Conservation (phyloP, 257 asterid genomes). For the Solanum lignicaule region DNA sequence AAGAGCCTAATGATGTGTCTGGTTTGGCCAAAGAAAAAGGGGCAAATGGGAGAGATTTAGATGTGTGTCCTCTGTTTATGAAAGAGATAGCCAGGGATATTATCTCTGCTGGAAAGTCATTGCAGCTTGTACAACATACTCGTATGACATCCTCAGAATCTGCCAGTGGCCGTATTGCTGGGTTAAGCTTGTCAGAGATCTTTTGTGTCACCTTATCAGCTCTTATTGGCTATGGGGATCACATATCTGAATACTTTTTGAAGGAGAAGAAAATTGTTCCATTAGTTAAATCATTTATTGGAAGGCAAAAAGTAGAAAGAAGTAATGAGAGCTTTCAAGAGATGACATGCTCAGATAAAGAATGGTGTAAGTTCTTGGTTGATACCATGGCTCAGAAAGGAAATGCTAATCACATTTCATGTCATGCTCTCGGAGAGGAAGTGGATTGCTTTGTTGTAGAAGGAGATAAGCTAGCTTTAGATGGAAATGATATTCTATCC, state of each 20-base stretch:
- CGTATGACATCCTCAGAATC: slow-evolving; percentile 42
- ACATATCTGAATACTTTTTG: slow-evolving; percentile 50
- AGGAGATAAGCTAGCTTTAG: slow-evolving; percentile 10
- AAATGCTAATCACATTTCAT: slow-evolving; percentile 6
- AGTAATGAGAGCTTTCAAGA: slow-evolving; percentile 11
- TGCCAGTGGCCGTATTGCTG: slow-evolving; percentile 30
- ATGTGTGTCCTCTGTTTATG: slow-evolving; percentile 72
- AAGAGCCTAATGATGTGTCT: slow-evolving; percentile 36
- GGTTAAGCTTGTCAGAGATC: slow-evolving; percentile 82
- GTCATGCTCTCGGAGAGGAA: slow-evolving; percentile 13
- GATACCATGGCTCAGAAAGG: slow-evolving; percentile 46
- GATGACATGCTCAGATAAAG: slow-evolving; percentile 29
- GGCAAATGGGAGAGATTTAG: slow-evolving; percentile 30
- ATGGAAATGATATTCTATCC: slow-evolving; percentile 19
- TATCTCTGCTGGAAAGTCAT: slow-evolving; percentile 92
- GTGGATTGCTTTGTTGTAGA: slow-evolving; percentile 13
- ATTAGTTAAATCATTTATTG: slow-evolving; percentile 22
- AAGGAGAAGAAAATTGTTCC: slow-evolving; percentile 28
- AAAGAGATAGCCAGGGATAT: slow-evolving; percentile 67
- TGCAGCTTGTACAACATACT: slow-evolving; percentile 83
- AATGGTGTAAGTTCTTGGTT: slow-evolving; percentile 59
- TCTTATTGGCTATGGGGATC: slow-evolving; percentile 72
- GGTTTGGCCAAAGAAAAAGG: slow-evolving; percentile 38
- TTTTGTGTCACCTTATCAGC: slow-evolving; percentile 78
- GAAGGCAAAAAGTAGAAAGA: slow-evolving; percentile 17